phyloP scores from a whole-genome alignment of 1,284 basidiomycete genomes.

The Coniferiporia weirii region DNA sequence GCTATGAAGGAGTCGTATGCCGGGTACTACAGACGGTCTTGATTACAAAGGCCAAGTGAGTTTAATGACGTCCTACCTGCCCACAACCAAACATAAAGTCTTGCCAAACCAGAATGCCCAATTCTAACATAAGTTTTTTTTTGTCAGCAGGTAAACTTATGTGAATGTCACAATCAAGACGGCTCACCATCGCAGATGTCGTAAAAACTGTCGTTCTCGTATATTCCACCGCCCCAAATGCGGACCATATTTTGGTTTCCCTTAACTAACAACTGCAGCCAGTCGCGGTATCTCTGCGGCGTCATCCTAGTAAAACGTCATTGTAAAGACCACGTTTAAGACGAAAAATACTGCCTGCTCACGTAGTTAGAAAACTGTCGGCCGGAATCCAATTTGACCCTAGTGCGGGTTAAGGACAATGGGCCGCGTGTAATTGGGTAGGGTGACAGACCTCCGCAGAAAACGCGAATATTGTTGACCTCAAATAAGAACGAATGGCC shows the following conservation, averaged over 20 bases:
- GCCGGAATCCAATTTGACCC: conserved; percentile 93
- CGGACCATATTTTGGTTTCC: conserved; percentile 49
- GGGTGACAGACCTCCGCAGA: conserved; percentile 63
- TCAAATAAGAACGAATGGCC: conserved; percentile 85
- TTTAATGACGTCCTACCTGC: conserved; percentile 36
- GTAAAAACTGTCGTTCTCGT: conserved; percentile 43
- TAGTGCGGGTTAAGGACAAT: conserved; percentile 23
- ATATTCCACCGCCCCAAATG: conserved; percentile 47
- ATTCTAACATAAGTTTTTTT: conserved; percentile 45
- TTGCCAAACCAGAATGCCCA: conserved; percentile 55
- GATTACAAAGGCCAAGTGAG: not conserved
- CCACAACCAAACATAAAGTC: conserved; percentile 49
- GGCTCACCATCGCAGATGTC: conserved; percentile 29
- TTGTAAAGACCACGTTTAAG: conserved; percentile 2
- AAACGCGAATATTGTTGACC: conserved; percentile 83
- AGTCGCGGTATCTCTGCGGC: conserved; percentile 36
- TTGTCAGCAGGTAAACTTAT: not conserved
- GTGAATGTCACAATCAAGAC: not conserved
- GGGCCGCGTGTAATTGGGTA: not conserved
- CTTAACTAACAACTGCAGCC: conserved; percentile 38
- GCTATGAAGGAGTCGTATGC: conserved; percentile 37
- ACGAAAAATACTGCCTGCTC: conserved; percentile 21
- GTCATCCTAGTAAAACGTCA: conserved; percentile 32
- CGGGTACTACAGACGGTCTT: conserved; percentile 33
- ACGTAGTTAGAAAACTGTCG: conserved; percentile 83